These are phyloP conservation scores for Nakazawaea laoshanensis DNA, from an alignment of 805 yeast species.

Conservation along the genomic window DNA sequence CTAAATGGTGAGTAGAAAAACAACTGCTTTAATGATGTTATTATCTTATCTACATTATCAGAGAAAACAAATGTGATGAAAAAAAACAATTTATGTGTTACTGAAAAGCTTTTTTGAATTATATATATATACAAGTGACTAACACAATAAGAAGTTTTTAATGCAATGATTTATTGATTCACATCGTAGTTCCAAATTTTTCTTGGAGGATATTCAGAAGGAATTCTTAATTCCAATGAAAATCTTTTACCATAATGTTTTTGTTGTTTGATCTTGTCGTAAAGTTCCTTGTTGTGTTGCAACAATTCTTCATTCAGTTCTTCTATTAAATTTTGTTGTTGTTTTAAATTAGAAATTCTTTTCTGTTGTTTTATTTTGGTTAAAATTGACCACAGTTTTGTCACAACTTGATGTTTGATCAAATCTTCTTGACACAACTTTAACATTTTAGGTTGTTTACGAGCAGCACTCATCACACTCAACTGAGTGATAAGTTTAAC, in stretches of 20 bases:
- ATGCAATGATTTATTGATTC: background rate
- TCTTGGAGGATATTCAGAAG: constrained; percentile 84
- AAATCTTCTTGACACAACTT: constrained; percentile 74
- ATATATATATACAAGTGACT: background rate
- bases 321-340: constrained; percentile 58
- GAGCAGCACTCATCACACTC: constrained; percentile 77
- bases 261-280: constrained; percentile 49
- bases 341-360: constrained; percentile 30
- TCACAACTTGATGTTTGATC: constrained; percentile 75
- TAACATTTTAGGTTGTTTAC: constrained; percentile 80
- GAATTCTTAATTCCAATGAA: constrained; percentile 79
- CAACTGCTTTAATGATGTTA: background rate
- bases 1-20: too few relatives aligned
- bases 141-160: too few relatives aligned
- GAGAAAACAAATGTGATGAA: constrained; percentile 2
- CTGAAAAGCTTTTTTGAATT: background rate
- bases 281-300: constrained; percentile 42
- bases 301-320: constrained; percentile 70
- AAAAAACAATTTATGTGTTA: background rate
- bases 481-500: constrained; percentile 35
- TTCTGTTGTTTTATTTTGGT: constrained; percentile 42
- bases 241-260: constrained; percentile 40
- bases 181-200: constrained; percentile 55
- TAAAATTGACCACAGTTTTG: constrained; percentile 70
- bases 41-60: constrained; percentile 11